Base-by-base conservation (phyloP, 2,329 filamentous ascomycete genomes). In the Lithohypha guttulata region DNA sequence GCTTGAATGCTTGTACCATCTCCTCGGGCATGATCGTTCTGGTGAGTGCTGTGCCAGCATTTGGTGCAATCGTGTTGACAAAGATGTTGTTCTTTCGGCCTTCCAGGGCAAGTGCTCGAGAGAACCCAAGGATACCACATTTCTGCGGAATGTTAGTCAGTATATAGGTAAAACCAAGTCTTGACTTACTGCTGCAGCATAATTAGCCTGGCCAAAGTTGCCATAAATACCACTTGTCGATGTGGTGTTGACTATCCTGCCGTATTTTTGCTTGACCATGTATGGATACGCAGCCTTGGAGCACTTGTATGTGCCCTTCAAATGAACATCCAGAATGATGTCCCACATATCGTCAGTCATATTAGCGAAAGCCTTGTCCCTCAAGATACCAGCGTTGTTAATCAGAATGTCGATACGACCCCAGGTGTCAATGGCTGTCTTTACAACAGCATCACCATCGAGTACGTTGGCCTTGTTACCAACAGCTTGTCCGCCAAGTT, bases 151-250 rank as follows among this genome's bases (percentile, higher is more conserved):
- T 26, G 38, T 44, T 34, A 50, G 41, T 38, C 33, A 7, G 40
- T 26, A 9, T 27, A 30, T 30, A 6, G 26, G 44, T 33, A 11
- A 11, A 14, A 19, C 13, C 8, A 14, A 21, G 10, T 13, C 2
- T 6, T 28, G 26, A 71, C 78, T 68, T 73, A 83, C 79, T 42
- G 84, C 84, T 43, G 89, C 84, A 46, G 91, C 75, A 63, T 98
- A 98, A 73, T 98, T 98, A 55, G 89, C 84, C 66, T 98, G 91
- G 47, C 91, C 91, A 60, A 98, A 98, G 74, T 95, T 98, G 53
- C 91, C 91, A 60, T 98, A 98, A 62, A 98, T 93, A 64, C 91
- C 91, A 53, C 83, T 93, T 34, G 91, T 96, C 23, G 85, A 93
- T 27, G 91, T 91, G 33, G 91, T 98, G 73, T 98, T 98, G 57